Percentiles rank a stretch among this genome's conserved stretches.
Conservation (phyloP, 2,329 filamentous ascomycete genomes). For the Arthrobotrys megalospora region DNA sequence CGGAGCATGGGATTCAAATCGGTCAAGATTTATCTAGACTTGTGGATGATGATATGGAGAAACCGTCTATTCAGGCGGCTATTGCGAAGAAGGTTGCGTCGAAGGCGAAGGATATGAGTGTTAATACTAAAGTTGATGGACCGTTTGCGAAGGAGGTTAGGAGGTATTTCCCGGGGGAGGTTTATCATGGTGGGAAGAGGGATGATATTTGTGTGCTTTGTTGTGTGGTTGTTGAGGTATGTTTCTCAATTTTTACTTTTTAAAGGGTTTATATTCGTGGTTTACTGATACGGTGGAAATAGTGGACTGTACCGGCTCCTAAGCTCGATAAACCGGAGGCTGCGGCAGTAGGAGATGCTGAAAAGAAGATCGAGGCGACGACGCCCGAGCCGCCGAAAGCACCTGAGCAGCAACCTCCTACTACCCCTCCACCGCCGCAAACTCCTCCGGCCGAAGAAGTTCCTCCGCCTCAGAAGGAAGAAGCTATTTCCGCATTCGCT, state of each 20-base stretch:
- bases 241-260: constrained; percentile 34
- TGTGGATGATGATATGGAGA: constrained; percentile 45
- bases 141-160: constrained; percentile 97
- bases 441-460: constrained; percentile 20
- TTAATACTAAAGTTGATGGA: constrained; percentile 85
- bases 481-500: constrained; percentile 4
- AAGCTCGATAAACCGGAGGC: constrained; percentile 26
- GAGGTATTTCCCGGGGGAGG: constrained; percentile 85
- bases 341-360: not conserved
- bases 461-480: constrained; percentile 22
- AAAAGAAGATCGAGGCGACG: constrained; percentile 13
- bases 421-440: constrained; percentile 22
- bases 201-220: constrained; percentile 95
- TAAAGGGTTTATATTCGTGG: not conserved
- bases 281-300: not conserved
- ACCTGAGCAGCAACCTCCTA: constrained; percentile 33
- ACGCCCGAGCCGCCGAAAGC: constrained; percentile 6
- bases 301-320: constrained; percentile 44
- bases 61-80: constrained; percentile 76
- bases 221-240: constrained; percentile 80
- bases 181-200: constrained; percentile 91
- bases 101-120: constrained; percentile 86
- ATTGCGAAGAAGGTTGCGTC: constrained; percentile 83
- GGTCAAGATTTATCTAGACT: constrained; percentile 72
- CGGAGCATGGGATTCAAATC: constrained; percentile 75